Conservation (phyloP, 2,329 filamentous ascomycete species). For the Hypomyces perniciosus region DNA sequence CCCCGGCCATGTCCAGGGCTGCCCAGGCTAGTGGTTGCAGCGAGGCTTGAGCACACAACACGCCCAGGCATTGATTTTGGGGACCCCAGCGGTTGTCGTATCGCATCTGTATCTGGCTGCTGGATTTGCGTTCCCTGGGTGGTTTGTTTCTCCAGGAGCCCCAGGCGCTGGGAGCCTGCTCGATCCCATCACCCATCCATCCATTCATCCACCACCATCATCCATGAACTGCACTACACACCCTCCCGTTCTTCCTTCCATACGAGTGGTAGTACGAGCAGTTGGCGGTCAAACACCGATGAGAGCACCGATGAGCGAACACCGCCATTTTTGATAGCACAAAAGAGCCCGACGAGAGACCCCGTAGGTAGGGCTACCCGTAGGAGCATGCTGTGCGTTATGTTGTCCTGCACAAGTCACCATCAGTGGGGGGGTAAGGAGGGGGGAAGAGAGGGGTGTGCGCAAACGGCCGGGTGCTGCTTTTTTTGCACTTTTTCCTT, state of each 20-base stretch:
- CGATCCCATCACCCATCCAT: background rate
- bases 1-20: background rate
- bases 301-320: background rate
- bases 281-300: conserved; percentile 10
- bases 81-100: too few relatives aligned
- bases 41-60: too few relatives aligned
- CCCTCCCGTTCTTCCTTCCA: too few relatives aligned
- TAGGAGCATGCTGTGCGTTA: background rate
- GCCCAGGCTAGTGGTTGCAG: background rate
- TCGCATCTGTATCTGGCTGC: too few relatives aligned
- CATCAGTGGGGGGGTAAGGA: background rate
- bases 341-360: background rate
- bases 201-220: background rate
- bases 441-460: background rate
- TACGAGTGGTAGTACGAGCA: too few relatives aligned
- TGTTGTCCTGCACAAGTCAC: background rate
- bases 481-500: conserved; percentile 2
- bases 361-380: background rate
- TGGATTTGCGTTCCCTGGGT: too few relatives aligned
- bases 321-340: conserved; percentile 10
- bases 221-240: background rate
- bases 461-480: background rate
- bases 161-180: too few relatives aligned
- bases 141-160: too few relatives aligned
- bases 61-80: too few relatives aligned